phyloP scores from a whole-genome alignment of 768 basidiomycete genomes.

The Tephrocybe sp. region DNA sequence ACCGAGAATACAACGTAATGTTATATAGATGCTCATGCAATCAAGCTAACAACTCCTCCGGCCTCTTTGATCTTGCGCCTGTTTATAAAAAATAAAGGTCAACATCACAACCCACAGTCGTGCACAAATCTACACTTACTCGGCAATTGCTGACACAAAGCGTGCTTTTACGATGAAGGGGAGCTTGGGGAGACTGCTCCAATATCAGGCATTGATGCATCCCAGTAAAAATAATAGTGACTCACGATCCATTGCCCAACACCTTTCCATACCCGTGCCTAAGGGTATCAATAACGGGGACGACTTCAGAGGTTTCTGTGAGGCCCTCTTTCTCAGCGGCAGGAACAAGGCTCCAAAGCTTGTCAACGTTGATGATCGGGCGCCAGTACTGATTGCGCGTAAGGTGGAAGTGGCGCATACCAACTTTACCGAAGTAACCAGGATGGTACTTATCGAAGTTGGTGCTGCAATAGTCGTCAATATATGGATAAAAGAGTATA shows the following conservation, averaged over 20 bases:
- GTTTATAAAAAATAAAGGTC: neutral
- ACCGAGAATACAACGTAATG: constrained; percentile 23
- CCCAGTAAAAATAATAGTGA: constrained; percentile 16
- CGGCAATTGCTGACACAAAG: constrained; percentile 85
- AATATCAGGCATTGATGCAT: neutral
- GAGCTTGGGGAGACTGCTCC: constrained; percentile 70
- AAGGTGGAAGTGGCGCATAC: constrained; percentile 99
- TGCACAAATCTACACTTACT: constrained; percentile 39
- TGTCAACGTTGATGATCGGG: constrained; percentile 98
- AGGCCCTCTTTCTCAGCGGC: constrained; percentile 78
- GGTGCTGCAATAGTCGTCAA: constrained; percentile 47
- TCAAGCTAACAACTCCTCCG: constrained; percentile 89
- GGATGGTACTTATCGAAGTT: constrained; percentile 99
- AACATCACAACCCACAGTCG: neutral
- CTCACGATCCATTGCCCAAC: constrained; percentile 89
- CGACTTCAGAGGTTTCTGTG: constrained; percentile 72
- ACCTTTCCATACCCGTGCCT: constrained; percentile 87
- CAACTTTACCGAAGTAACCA: constrained; percentile 99
- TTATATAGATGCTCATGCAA: constrained; percentile 60
- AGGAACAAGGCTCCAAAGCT: constrained; percentile 90
- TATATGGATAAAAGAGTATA: neutral
- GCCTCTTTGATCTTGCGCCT: constrained; percentile 86
- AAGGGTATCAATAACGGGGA: constrained; percentile 92
- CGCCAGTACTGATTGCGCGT: constrained; percentile 90
- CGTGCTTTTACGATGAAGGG: constrained; percentile 99